A percentile compares a stretch with the other conserved stretches of the same genome.
Conservation (phyloP, 1,284 basidiomycete genomes). For the Ustilago nuda region DNA sequence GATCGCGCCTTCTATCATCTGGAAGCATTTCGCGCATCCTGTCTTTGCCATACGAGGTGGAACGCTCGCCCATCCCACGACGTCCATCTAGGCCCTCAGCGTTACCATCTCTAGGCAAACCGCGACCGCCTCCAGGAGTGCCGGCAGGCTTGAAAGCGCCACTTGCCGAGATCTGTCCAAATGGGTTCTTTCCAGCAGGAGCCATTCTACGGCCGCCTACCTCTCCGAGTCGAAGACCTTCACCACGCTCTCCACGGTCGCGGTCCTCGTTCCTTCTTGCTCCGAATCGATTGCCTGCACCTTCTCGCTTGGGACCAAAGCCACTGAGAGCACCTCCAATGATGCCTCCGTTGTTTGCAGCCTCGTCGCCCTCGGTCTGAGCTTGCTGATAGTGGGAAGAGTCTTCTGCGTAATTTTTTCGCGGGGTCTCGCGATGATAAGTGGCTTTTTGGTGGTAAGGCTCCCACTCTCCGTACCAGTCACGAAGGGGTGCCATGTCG, state of each 20-base stretch:
- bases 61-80: slow-evolving; percentile 47
- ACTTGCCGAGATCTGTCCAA: slow-evolving; percentile 61
- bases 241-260: slow-evolving; percentile 28
- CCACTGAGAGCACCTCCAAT: slow-evolving; percentile 50
- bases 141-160: slow-evolving; percentile 63
- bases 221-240: slow-evolving; percentile 45
- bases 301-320: slow-evolving; percentile 48
- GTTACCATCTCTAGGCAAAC: slow-evolving; percentile 34
- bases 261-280: slow-evolving; percentile 52
- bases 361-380: slow-evolving; percentile 25
- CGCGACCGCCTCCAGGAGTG: slow-evolving; percentile 31
- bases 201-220: slow-evolving; percentile 35
- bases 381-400: slow-evolving; percentile 10
- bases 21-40: slow-evolving; percentile 45
- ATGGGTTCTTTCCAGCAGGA: slow-evolving; percentile 62
- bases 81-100: slow-evolving; percentile 30
- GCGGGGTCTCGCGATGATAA: slow-evolving; percentile 78
- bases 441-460: slow-evolving; percentile 69
- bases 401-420: slow-evolving; percentile 63
- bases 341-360: slow-evolving; percentile 33
- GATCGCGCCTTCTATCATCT: slow-evolving; percentile 42
- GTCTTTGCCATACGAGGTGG: slow-evolving; percentile 48
- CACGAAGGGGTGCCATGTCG: slow-evolving; percentile 82
- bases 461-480: slow-evolving; percentile 79
- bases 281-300: slow-evolving; percentile 45